Percentiles rank a stretch among this genome's conserved stretches.
phyloP scores from a whole-genome alignment of 2,329 filamentous ascomycete genomes.

The Colletotrichum lini region DNA sequence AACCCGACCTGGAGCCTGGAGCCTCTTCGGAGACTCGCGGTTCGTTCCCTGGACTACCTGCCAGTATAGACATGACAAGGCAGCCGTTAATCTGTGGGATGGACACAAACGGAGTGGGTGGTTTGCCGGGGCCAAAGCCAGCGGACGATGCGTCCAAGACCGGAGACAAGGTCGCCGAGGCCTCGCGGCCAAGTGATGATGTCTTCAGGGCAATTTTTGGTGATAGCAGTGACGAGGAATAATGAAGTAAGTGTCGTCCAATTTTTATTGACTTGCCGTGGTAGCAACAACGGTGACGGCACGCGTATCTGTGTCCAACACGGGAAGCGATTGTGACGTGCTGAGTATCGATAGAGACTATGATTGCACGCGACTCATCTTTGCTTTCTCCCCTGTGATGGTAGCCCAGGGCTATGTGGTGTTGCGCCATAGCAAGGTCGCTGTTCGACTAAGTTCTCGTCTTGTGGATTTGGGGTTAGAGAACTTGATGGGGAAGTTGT shows the following conservation, averaged over 20 bases:
- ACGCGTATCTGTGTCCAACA: background rate
- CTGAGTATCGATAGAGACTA: background rate
- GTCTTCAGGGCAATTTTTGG: conserved; percentile 96
- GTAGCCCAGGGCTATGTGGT: background rate
- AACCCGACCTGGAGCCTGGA: conserved; percentile 61
- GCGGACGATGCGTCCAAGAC: conserved; percentile 36
- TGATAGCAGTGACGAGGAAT: conserved; percentile 79
- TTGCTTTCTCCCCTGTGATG: background rate
- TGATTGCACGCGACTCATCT: background rate
- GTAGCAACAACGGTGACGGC: background rate
- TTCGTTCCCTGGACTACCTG: background rate
- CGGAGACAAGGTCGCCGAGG: conserved; percentile 2
- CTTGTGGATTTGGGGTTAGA: background rate
- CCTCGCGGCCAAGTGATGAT: conserved; percentile 33
- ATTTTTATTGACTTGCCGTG: background rate
- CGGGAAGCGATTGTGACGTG: background rate
- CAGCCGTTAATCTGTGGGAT: background rate
- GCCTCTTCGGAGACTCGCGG: background rate
- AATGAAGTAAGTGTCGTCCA: conserved; percentile 28
- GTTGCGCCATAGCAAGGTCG: background rate
- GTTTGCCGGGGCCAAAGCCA: background rate
- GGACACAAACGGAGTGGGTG: background rate
- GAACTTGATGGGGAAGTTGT: background rate
- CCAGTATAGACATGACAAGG: background rate
- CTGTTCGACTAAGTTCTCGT: background rate